Evolutionary conservation across 2,329 filamentous ascomycete genomes (phyloP).

Genomic region (Arthrobotrys iridis): DNA sequence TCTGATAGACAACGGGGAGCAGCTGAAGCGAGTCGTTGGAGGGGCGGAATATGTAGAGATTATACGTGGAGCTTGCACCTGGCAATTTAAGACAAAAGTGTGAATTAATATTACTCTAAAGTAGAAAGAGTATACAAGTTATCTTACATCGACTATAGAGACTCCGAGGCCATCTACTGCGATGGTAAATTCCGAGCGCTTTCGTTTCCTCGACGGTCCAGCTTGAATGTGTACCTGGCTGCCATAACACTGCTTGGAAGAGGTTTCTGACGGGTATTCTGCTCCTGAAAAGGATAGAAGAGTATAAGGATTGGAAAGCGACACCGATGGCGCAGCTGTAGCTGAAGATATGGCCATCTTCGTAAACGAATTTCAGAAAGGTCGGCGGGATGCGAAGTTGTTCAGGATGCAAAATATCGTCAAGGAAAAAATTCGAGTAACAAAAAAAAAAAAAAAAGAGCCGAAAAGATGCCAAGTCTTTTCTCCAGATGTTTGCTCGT

Average conservation of each 20-base stretch:
- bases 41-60: constrained; percentile 51
- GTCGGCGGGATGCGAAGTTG: constrained; percentile 13
- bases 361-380: constrained; percentile 1
- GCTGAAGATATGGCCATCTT: constrained; percentile 53
- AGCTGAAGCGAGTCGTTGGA: constrained; percentile 49
- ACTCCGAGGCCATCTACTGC: constrained; percentile 51
- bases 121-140: not conserved
- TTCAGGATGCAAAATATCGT: not conserved
- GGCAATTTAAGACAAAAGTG: not conserved
- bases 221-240: constrained; percentile 39
- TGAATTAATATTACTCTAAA: not conserved
- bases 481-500: constrained; percentile 49
- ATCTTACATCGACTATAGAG: constrained; percentile 44
- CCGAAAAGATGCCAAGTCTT: constrained; percentile 30
- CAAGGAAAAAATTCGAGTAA: constrained; percentile 26
- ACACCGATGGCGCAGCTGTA: constrained; percentile 48
- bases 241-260: constrained; percentile 40
- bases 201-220: constrained; percentile 46
- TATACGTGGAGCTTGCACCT: constrained; percentile 52
- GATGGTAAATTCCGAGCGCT: constrained; percentile 49
- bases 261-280: constrained; percentile 24
- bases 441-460: constrained; percentile 36
- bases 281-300: constrained; percentile 41
- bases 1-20: constrained; percentile 41
- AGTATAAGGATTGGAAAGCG: constrained; percentile 52